Percentiles rank a stretch among this genome's conserved stretches.
Evolutionary conservation across 2,329 filamentous ascomycete genomes (phyloP).

Genomic region (Diaporthe nobilis): DNA sequence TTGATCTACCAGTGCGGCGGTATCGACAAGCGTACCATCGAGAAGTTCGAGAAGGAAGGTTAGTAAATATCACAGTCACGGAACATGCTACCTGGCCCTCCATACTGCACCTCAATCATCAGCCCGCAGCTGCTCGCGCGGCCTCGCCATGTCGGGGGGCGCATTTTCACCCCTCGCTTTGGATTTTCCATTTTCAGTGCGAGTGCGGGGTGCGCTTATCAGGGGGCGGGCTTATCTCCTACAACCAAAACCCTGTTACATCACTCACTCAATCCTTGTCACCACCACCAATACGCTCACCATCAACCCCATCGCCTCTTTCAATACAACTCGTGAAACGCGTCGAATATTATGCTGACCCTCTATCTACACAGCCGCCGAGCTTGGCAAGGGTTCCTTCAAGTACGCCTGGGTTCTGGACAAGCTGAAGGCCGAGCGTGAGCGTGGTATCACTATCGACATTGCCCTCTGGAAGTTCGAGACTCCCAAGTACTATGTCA

Average conservation of each 20-base stretch:
- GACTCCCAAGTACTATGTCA: constrained; percentile 97
- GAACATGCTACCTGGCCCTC: not conserved
- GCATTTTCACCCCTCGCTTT: constrained; percentile 37
- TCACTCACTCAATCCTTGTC: constrained; percentile 2
- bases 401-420: constrained; percentile 99
- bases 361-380: constrained; percentile 75
- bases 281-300: not conserved
- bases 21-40: constrained; percentile 99
- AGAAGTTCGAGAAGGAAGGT: constrained; percentile 99
- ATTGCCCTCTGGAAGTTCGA: constrained; percentile 99
- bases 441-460: constrained; percentile 99
- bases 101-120: not conserved
- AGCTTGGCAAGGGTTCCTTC: constrained; percentile 99
- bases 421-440: constrained; percentile 99
- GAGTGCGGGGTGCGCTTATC: constrained; percentile 41
- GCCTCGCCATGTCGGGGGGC: constrained; percentile 4
- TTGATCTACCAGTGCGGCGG: constrained; percentile 99
- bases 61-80: constrained; percentile 54
- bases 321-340: no score
- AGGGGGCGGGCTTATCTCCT: constrained; percentile 30
- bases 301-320: no score
- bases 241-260: constrained; percentile 18
- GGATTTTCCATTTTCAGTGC: constrained; percentile 41
- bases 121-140: constrained; percentile 42
- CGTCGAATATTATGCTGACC: constrained; percentile 33